Conservation (phyloP, 352 stramenopile genomes). For the Albugo candida region DNA sequence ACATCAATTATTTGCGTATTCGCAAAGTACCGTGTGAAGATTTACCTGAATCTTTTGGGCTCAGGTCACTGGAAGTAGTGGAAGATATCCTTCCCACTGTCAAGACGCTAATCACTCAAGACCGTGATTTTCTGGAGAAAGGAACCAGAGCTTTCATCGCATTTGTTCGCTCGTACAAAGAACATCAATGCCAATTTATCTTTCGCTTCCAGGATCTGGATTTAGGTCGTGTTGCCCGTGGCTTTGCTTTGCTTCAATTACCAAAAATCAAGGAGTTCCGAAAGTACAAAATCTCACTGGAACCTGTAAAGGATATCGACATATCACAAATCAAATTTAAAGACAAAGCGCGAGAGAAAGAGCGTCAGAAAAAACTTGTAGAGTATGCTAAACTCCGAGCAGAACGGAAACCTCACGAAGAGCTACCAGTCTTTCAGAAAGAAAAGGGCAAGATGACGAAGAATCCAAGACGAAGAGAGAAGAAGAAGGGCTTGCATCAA, state of each 20-base stretch:
- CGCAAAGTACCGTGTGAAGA: slow-evolving; percentile 85
- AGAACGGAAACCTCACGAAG: slow-evolving; percentile 27
- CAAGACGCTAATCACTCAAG: slow-evolving; percentile 72
- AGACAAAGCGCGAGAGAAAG: slow-evolving; percentile 91
- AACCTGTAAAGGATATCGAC: slow-evolving; percentile 62
- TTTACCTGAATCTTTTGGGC: slow-evolving; percentile 10
- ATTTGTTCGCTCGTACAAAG: slow-evolving; percentile 98
- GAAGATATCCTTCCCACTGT: slow-evolving; percentile 81
- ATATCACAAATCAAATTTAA: slow-evolving; percentile 88
- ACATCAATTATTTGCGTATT: slow-evolving; percentile 91
- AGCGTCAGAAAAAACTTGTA: slow-evolving; percentile 88
- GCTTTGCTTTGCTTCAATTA: slow-evolving; percentile 66
- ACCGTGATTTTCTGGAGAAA: slow-evolving; percentile 96
- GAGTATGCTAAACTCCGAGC: slow-evolving; percentile 39
- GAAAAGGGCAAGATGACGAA: slow-evolving; percentile 57
- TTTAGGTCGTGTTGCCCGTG: slow-evolving; percentile 77
- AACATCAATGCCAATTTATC: slow-evolving; percentile 97
- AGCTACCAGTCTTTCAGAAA: slow-evolving; percentile 23
- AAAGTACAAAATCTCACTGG: slow-evolving; percentile 69
- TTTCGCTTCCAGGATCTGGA: slow-evolving; percentile 97
- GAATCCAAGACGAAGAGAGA: slow-evolving; percentile 61
- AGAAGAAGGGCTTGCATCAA: slow-evolving; percentile 92
- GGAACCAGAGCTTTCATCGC: slow-evolving; percentile 97
- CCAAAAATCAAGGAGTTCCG: slow-evolving; percentile 78
- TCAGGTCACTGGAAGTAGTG: slow-evolving; percentile 20